phyloP scores from a whole-genome alignment of 345 rosid species.

The Brassica carinata region DNA sequence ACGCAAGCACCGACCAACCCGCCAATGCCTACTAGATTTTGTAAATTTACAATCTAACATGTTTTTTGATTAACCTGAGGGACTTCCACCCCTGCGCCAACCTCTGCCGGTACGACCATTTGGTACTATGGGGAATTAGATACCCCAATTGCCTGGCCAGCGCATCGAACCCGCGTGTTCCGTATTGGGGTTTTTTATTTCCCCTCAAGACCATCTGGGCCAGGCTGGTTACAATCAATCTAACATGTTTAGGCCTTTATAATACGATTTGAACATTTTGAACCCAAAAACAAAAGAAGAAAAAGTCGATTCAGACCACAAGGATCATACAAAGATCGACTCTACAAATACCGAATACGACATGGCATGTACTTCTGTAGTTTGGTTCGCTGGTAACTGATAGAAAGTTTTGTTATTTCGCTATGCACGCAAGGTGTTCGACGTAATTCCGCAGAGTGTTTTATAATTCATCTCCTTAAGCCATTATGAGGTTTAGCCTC shows the following conservation, averaged over 20 bases:
- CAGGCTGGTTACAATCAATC: too few relatives aligned
- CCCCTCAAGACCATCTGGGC: too few relatives aligned
- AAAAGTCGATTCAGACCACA: neutral
- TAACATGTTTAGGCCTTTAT: neutral
- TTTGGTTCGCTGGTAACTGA: neutral
- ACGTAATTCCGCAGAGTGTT: slow-evolving; percentile 28
- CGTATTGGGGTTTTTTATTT: too few relatives aligned
- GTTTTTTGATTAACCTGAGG: too few relatives aligned
- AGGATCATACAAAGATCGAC: neutral
- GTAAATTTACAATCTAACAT: too few relatives aligned
- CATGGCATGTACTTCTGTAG: neutral
- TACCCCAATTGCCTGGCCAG: too few relatives aligned
- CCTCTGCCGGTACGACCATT: too few relatives aligned
- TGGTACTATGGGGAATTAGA: too few relatives aligned
- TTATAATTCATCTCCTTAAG: neutral
- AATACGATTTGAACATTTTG: neutral
- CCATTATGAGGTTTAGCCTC: slow-evolving; percentile 28
- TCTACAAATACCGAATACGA: neutral
- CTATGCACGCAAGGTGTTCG: slow-evolving; percentile 33
- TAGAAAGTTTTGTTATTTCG: neutral
- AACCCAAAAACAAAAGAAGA: neutral
- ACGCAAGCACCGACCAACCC: too few relatives aligned
- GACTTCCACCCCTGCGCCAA: too few relatives aligned
- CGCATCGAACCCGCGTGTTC: too few relatives aligned
- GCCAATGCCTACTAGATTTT: too few relatives aligned